Evolutionary conservation across 2,329 filamentous ascomycete species (phyloP).

Genomic region (Alternaria sp.): DNA sequence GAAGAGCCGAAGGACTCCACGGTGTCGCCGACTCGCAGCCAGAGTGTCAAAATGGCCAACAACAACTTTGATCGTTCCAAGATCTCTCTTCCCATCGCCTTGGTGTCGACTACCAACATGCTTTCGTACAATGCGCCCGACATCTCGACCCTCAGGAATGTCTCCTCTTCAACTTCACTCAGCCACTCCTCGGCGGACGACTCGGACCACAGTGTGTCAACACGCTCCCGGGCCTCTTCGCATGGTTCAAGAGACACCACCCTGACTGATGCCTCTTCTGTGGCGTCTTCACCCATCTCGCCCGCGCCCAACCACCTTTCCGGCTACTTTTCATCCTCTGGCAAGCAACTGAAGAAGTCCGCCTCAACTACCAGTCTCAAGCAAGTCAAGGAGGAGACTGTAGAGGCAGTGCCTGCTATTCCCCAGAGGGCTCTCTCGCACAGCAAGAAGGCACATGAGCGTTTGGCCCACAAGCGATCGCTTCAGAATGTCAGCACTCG

Average conservation of each 20-base stretch:
- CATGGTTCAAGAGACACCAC: constrained; percentile 64
- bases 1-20: constrained; percentile 41
- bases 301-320: constrained; percentile 62
- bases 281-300: constrained; percentile 56
- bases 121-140: constrained; percentile 94
- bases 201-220: constrained; percentile 66
- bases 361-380: constrained; percentile 45
- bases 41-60: constrained; percentile 54
- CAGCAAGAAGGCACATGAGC: constrained; percentile 85
- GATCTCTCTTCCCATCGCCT: constrained; percentile 86
- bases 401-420: constrained; percentile 66
- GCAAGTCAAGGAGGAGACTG: constrained; percentile 31
- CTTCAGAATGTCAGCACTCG: constrained; percentile 50
- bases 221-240: constrained; percentile 53
- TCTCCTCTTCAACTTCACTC: constrained; percentile 60
- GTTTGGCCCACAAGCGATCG: constrained; percentile 72
- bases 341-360: constrained; percentile 52
- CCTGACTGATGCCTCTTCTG: constrained; percentile 69
- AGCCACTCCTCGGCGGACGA: constrained; percentile 70
- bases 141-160: constrained; percentile 57
- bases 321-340: constrained; percentile 63
- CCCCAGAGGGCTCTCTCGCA: constrained; percentile 83
- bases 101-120: constrained; percentile 95
- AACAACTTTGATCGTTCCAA: constrained; percentile 65
- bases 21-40: constrained; percentile 45